Evolutionary conservation across 495 filamentous ascomycete species (phyloP).

Genomic region (Penicillium coprophilum): DNA sequence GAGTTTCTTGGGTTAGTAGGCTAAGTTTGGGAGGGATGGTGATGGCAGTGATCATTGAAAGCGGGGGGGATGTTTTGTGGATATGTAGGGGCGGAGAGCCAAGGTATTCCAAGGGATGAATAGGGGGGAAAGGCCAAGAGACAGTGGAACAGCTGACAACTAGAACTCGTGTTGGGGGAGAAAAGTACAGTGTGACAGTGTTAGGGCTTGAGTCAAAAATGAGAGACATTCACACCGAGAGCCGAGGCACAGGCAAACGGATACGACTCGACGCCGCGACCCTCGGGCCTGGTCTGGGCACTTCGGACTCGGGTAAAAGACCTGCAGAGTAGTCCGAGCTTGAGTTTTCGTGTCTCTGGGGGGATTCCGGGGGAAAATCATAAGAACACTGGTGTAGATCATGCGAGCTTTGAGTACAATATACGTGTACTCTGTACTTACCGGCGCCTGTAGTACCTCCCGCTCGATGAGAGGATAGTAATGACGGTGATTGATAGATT

Average conservation of each 20-base stretch:
- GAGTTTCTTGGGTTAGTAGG: background rate
- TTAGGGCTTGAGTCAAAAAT: conserved; percentile 2
- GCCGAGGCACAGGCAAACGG: conserved; percentile 2
- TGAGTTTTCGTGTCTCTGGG: background rate
- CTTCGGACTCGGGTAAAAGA: conserved; percentile 5
- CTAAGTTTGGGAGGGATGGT: background rate
- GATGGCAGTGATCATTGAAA: background rate
- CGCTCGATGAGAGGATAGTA: conserved; percentile 73
- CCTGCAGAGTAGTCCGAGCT: conserved; percentile 11
- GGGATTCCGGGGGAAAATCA: conserved; percentile 1
- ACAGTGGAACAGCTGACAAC: background rate
- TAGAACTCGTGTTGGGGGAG: background rate
- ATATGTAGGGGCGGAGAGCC: background rate
- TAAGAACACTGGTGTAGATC: conserved; percentile 9
- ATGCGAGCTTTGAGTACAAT: conserved; percentile 4
- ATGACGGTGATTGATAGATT: conserved; percentile 80
- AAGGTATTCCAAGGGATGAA: background rate
- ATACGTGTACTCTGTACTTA: conserved; percentile 37
- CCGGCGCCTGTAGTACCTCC: conserved; percentile 91
- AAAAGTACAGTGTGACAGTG: background rate
- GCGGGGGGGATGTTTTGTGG: background rate
- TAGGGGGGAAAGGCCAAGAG: background rate
- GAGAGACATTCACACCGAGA: conserved; percentile 2
- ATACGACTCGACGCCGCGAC: conserved; percentile 1
- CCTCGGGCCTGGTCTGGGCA: conserved; percentile 7